Evolutionary conservation across 2,329 filamentous ascomycete genomes (phyloP), one percentile per base, ranked within the genome.

Genomic region (Cordyceps fumosorosea): DNA sequence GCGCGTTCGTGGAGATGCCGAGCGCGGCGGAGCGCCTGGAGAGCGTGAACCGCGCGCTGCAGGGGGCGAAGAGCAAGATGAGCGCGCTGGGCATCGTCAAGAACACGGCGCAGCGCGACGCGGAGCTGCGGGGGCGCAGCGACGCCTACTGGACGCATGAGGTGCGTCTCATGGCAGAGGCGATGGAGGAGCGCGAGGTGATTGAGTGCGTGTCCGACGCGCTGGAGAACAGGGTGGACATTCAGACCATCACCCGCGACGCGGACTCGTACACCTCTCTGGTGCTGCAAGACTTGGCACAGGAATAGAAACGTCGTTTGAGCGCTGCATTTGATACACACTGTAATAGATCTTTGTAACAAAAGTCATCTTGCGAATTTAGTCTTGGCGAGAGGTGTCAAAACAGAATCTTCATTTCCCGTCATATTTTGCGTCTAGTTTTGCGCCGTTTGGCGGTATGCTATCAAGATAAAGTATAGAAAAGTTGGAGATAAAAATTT

Each of bases 61-160:
- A 85, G 50, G 75, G 76, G 5, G 80, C 84, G 14, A 83, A 86
- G 71, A 82, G 84, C 60, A 91, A 88, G 72, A 73, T 96, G 64
- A 86, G 84, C 67, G 90, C 89, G 0, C 77, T 90, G 44, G 89
- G 86, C 8, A 86, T 96, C 62, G 77, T 96, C 52, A 85, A 89
- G 72, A 97, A 97, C 77, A 90, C 91, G 3, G 83, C 90, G 18
- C 80, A 89, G 62, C 79, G 93, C 61, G 90, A 97, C 75, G 81
- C 84, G 65, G 83, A 82, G 50, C 76, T 97, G 73, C 84, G 92
- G 63, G 79, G 75, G 2, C 82, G 83, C 63, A 82, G 83, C 56
- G 83, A 88, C 67, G 81, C 80, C 18, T 97, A 97, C 75, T 98
- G 93, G 93, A 77, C 80, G 11, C 87, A 88, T 51, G 91, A 97